Evolutionary conservation across 108 stramenopile genomes (phyloP), one percentile per base, ranked within the genome.

Genomic region (Skeletonema costatum): DNA sequence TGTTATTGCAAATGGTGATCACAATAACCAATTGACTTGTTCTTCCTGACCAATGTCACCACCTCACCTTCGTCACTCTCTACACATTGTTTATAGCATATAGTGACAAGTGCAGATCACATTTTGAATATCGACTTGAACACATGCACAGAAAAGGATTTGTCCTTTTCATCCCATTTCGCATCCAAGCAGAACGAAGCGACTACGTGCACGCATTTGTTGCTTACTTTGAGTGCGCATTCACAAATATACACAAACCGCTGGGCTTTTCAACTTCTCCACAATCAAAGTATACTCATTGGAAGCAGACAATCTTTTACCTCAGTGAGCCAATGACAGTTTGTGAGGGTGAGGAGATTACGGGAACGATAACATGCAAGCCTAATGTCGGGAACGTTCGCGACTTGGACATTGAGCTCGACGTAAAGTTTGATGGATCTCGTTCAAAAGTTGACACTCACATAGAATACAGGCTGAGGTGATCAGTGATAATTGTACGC

Each of bases 261-360:
- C 83, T 99, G n/a, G 92, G 89, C 7, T 98, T 98, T 71, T 92
- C 93, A 17, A 99, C 99, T 13, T 90, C 96, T 2, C 97, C 98
- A 6, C 91, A 90, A 75, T 90, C 92, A 30, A 82, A 87, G 29
- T 97, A 97, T 86, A 99, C 99, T 10, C 99, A 99, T 83, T 99
- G 99, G 99, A 99, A 99, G 79, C 98, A 98, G 75, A 95, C 94
- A 0, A 88, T 95, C 35, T 93, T 95, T 70, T 95, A 93, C 60
- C 50, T 92, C 42, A 86, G 70, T 42, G 86, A 93, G 30, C 67
- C 71, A 12, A 31, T 95, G 29, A 82, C 81, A 3, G 71, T 93
- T 63, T 90, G 87, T 48, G 87, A 88, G 39, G 89, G 89, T 30
- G 94, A 95, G 67, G 70, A 67, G 29, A 68, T 93, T 33, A 33